Base-by-base conservation (phyloP, 257 asterid species). In the Solanum piurae region DNA sequence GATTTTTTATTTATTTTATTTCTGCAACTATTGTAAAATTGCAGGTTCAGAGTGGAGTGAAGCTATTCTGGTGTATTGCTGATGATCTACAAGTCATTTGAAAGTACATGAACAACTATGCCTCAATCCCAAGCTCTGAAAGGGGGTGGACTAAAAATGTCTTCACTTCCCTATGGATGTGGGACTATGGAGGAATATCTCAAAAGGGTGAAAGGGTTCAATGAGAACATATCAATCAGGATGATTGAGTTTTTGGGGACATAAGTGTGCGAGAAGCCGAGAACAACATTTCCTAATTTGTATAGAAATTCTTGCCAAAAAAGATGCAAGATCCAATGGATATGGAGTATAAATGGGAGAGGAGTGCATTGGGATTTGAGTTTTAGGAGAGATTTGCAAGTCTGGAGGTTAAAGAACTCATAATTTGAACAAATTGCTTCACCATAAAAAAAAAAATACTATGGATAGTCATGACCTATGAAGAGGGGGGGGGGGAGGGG, bases 31-130 rank as follows among this genome's bases (percentile, higher is more conserved):
- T 18, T 60, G 66, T 87, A 37, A 33, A 69, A 21, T 31, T 89
- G 25, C 91, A 95, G 96, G 98, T 1, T 92, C 96, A 49, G 97
- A 93, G 95, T 12, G 94, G 95, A 44, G 94, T 95, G 44, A 95
- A 94, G 89, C 89, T 93, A 83, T 93, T 92, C 40, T 92, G 98
- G 99, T 97, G 96, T 11, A 90, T 95, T 42, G 98, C 95, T 12
- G 97, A 94, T 90, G 95, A 96, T 87, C 38, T 92, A 12, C 91
- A 90, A 31, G 92, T 93, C 62, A 92, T 95, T 66, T 66, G 62
- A 69, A 12, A 83, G 40, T 42, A 13, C 52, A 20, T 2, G 21
- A 16, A 33, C 34, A 23, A 21, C n/a, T 4, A 44, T 9, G 37
- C 25, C 13, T 40, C 18, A 79, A 9, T 8, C 25, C 27, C 85